These are phyloP conservation scores for Globisporangium polare DNA, from an alignment of 352 stramenopile genomes.

Conservation along the genomic window DNA sequence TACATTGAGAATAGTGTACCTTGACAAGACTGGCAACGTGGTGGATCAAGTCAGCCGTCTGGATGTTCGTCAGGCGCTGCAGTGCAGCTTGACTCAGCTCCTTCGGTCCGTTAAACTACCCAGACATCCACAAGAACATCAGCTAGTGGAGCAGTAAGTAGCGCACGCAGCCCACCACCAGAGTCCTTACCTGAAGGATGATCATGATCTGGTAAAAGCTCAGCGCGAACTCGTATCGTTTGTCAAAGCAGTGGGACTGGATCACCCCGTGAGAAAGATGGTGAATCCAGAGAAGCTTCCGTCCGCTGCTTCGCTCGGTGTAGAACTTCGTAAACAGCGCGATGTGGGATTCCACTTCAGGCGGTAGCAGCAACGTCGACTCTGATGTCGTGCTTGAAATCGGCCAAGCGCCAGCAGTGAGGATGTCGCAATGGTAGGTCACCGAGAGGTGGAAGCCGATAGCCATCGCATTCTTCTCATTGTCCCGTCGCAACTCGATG, in stretches of 20 bases:
- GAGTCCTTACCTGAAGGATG: conserved; percentile 49
- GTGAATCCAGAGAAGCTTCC: conserved; percentile 80
- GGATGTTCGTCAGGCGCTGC: conserved; percentile 52
- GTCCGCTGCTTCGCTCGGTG: conserved; percentile 61
- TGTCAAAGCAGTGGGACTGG: conserved; percentile 63
- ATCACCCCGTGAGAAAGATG: conserved; percentile 73
- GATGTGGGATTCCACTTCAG: conserved; percentile 50
- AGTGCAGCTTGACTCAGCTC: conserved; percentile 35
- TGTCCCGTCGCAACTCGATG: conserved; percentile 32
- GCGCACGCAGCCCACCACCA: not conserved
- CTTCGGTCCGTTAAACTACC: conserved; percentile 63
- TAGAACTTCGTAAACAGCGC: conserved; percentile 84
- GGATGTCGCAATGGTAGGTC: conserved; percentile 71
- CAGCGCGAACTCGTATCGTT: conserved; percentile 74
- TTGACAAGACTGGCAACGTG: conserved; percentile 75
- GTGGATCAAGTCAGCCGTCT: conserved; percentile 50
- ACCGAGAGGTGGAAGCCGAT: conserved; percentile 58
- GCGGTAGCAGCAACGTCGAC: conserved; percentile 51
- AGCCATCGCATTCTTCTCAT: conserved; percentile 29
- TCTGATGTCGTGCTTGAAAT: conserved; percentile 64
- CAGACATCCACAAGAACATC: not conserved
- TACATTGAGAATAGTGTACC: conserved; percentile 21
- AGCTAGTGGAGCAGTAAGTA: not conserved
- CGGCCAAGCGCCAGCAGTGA: conserved; percentile 81
- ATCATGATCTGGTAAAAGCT: conserved; percentile 87